Conservation (phyloP, 257 asterid species). For the Solanum lycopersicoides region DNA sequence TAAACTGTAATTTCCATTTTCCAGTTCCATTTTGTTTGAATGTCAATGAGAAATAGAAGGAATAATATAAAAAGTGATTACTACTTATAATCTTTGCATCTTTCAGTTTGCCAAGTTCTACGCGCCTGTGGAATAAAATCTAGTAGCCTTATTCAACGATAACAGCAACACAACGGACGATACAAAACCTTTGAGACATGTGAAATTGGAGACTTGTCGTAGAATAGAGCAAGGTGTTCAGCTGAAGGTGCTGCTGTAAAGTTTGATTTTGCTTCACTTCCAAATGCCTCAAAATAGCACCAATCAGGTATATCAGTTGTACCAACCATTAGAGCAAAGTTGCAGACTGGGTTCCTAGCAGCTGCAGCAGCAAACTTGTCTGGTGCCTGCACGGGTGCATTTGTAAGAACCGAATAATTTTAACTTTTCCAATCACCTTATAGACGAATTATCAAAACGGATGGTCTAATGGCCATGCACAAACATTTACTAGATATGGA, state of each 20-base stretch:
- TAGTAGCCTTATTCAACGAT: background rate
- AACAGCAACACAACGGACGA: background rate
- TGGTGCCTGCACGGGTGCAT: conserved; percentile 49
- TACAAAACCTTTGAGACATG: conserved; percentile 60
- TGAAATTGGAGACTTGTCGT: conserved; percentile 74
- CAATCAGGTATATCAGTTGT: conserved; percentile 91
- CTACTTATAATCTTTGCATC: background rate
- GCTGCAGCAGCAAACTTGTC: conserved; percentile 78
- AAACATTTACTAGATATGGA: background rate
- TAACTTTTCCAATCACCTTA: background rate
- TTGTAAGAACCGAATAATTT: background rate
- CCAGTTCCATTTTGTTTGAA: background rate
- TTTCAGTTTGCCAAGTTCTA: background rate
- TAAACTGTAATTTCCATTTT: background rate
- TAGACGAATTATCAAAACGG: background rate
- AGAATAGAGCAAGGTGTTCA: conserved; percentile 51
- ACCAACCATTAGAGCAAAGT: conserved; percentile 84
- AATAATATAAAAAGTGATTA: background rate
- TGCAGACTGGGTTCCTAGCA: conserved; percentile 89
- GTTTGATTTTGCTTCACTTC: conserved; percentile 47
- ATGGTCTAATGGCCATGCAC: background rate
- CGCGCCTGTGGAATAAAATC: background rate
- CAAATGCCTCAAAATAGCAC: conserved; percentile 67
- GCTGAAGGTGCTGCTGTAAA: conserved; percentile 74
- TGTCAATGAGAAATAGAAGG: background rate